Evolutionary conservation across 2,329 filamentous ascomycete genomes (phyloP), one percentile per base, ranked within the genome.

Genomic region (Diplodia intermedia): DNA sequence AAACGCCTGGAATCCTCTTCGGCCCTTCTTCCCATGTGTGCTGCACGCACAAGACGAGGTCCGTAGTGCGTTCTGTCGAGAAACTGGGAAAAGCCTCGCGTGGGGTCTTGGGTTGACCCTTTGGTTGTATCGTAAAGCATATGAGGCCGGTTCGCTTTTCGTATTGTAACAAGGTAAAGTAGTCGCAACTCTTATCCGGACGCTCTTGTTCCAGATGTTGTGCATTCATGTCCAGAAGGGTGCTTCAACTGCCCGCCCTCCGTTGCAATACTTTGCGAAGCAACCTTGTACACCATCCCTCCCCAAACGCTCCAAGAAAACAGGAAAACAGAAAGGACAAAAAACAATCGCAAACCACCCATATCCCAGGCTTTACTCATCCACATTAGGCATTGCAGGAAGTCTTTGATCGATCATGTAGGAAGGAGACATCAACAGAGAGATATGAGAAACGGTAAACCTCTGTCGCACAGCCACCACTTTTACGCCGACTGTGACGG

Each of bases 321-420:
- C 40, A 52, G 20, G 26, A 26, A 26, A 4, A 26, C 26, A 53
- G 52, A 40, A 9, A 38, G 2, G 12, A 67, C 14, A 33, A 14
- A 31, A 36, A 56, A 20, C 40, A 20, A 52, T n/a, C 15, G 18
- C 29, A 5, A 52, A 8, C 65, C 53, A 29, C 38, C 52, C 29
- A 38, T 49, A 33, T 29, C 38, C 52, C 29, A 29, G 36, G 53
- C 52, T 57, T 57, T 47, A 65, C 36, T 55, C 62, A 65, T 65
- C 62, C 62, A 55, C 62, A 65, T 54, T 55, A 65, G 29, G 50
- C 62, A 55, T 63, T 63, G 50, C 54, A 40, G 23, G 36, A 50
- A 55, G 26, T 55, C 62, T 50, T 55, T 54, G 18, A 55, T 43
- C 36, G 20, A 38, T 65, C 36, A 20, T 31, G 50, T 40, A 65